phyloP scores from a whole-genome alignment of 176 grass and related monocot genomes.

The Aegilops speltoides region DNA sequence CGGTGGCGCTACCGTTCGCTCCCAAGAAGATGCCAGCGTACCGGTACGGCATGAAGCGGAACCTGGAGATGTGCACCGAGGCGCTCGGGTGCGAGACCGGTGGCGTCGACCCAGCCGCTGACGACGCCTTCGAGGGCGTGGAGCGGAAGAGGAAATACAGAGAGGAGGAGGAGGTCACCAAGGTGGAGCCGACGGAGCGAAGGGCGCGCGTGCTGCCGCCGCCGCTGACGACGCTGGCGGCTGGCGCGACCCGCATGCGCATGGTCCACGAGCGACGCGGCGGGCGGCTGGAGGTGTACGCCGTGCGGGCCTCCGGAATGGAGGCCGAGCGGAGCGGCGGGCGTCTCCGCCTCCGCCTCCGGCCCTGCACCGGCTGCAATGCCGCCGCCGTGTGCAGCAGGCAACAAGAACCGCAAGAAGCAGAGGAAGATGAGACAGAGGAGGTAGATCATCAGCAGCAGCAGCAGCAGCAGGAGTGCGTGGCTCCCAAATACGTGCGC shows the following conservation, averaged over 20 bases:
- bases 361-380: not conserved
- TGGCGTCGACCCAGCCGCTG: slow-evolving; percentile 37
- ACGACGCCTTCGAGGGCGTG: not conserved
- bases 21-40: slow-evolving; percentile 26
- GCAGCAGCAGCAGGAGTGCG: not conserved
- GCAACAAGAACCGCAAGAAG: not conserved
- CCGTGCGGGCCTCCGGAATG: slow-evolving; percentile 31
- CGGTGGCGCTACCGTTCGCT: not conserved
- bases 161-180: slow-evolving; percentile 17
- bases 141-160: slow-evolving; percentile 25
- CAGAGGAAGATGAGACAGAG: not conserved
- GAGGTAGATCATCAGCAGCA: not conserved
- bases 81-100: slow-evolving; percentile 80
- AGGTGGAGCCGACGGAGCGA: not conserved
- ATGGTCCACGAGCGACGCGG: slow-evolving; percentile 59
- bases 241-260: slow-evolving; percentile 29
- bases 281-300: slow-evolving; percentile 65
- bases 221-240: slow-evolving; percentile 53
- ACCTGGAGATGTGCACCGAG: slow-evolving; percentile 75
- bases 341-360: slow-evolving; percentile 47
- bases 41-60: slow-evolving; percentile 43
- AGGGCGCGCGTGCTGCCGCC: slow-evolving; percentile 43
- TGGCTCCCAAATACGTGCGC: slow-evolving; percentile 38
- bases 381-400: not conserved
- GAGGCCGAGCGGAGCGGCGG: slow-evolving; percentile 66